phyloP scores from a whole-genome alignment of 2,329 filamentous ascomycete species.

The Claviceps citrina region DNA sequence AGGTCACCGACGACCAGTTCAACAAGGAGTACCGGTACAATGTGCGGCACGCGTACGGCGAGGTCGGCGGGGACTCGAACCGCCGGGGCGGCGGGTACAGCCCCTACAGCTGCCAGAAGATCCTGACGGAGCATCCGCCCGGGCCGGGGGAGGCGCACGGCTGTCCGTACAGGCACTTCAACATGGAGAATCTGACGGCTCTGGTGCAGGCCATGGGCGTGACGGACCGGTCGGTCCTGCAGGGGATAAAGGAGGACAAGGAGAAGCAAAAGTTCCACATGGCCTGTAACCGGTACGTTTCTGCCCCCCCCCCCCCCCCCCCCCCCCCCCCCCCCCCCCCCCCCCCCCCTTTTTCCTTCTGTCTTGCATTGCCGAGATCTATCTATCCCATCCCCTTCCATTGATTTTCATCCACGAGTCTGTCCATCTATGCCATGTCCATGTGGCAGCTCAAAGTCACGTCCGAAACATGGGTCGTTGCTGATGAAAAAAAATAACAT shows the following conservation, averaged over 20 bases:
- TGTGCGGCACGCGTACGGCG: constrained; percentile 83
- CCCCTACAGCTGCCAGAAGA: constrained; percentile 88
- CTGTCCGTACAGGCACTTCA: constrained; percentile 93
- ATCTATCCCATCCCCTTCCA: too few species aligned
- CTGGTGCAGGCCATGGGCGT: constrained; percentile 69
- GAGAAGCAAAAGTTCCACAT: constrained; percentile 82
- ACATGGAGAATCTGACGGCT: constrained; percentile 64
- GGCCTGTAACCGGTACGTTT: constrained; percentile 68
- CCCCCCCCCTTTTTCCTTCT: too few species aligned
- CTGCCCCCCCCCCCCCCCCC: too few species aligned
- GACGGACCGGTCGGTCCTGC: constrained; percentile 59
- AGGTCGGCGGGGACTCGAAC: constrained; percentile 85
- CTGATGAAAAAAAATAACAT: too few species aligned
- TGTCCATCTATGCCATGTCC: background rate
- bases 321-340: too few species aligned
- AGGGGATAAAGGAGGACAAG: constrained; percentile 76
- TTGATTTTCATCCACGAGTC: too few species aligned
- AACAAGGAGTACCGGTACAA: constrained; percentile 98
- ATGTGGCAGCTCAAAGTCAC: too few species aligned
- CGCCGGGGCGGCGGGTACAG: constrained; percentile 75
- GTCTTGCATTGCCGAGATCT: too few species aligned
- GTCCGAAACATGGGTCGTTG: too few species aligned
- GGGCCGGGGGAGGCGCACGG: constrained; percentile 81
- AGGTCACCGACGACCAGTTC: constrained; percentile 84
- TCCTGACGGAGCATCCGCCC: constrained; percentile 76